These are phyloP conservation scores for Neonectria punicea DNA, from an alignment of 2,329 filamentous ascomycete species.

Conservation along the genomic window DNA sequence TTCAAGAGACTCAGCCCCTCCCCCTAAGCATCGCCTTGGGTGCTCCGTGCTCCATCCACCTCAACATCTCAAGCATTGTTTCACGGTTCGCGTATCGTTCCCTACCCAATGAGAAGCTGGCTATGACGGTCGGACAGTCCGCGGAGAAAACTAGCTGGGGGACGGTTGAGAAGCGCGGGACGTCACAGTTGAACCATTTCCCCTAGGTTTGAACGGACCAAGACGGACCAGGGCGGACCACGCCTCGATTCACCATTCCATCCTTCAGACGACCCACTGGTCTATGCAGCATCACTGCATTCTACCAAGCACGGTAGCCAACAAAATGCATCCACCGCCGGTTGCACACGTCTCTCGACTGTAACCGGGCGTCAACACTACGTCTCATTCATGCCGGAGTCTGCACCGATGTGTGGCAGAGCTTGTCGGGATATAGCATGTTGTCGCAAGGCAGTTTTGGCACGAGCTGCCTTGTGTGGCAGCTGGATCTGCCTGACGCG, in stretches of 20 bases:
- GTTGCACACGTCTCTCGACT: slow-evolving; percentile 1
- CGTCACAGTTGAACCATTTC: slow-evolving; percentile 32
- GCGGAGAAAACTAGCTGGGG: slow-evolving; percentile 17
- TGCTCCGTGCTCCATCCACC: not conserved
- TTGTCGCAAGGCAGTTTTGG: slow-evolving; percentile 29
- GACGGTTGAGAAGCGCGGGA: slow-evolving; percentile 18
- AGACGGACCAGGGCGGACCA: slow-evolving; percentile 13
- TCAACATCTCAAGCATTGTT: not conserved
- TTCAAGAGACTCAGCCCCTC: not conserved
- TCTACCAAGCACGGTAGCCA: not conserved
- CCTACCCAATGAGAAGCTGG: slow-evolving; percentile 31
- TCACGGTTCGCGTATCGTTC: slow-evolving; percentile 26
- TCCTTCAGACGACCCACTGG: not conserved
- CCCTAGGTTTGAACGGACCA: slow-evolving; percentile 6
- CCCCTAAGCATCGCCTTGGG: not conserved
- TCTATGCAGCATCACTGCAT: not conserved
- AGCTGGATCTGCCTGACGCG: not conserved
- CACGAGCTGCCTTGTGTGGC: slow-evolving; percentile 14
- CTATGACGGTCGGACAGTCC: slow-evolving; percentile 17
- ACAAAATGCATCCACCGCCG: not conserved
- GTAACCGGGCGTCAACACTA: slow-evolving; percentile 15
- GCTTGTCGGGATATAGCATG: slow-evolving; percentile 17
- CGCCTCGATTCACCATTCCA: slow-evolving; percentile 10
- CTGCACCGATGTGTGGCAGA: slow-evolving; percentile 1
- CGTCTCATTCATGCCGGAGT: not conserved